Evolutionary conservation across 2,329 filamentous ascomycete genomes (phyloP), one percentile per base, ranked within the genome.

Genomic region (Ophiostoma sp.): DNA sequence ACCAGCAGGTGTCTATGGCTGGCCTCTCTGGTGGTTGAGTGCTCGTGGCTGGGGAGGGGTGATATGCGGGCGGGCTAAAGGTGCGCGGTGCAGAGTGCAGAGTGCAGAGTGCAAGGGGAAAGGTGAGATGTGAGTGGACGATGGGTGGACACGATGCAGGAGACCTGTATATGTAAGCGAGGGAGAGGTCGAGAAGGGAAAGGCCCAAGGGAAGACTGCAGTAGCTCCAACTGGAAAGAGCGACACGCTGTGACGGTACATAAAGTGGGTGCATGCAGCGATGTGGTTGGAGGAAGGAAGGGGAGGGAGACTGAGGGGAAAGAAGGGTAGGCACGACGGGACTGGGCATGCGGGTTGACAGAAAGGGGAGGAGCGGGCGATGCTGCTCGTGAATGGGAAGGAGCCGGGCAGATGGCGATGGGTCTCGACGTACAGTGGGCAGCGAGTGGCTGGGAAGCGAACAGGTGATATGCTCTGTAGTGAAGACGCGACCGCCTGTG

Each of bases 161-260:
- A 65, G 41, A 27, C 27, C 40, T 45, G 58, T 65, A 52, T 67
- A 47, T 64, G 55, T 62, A 65, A 47, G 45, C 41, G 47, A 36
- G 16, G 12, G 47, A 47, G 62, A 18, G n/a, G 41, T 42, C 44
- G 42, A 58, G 18, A 47, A 18, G 38, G 44, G 18, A n/a, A 63
- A 47, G 42, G 55, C n/a, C 27, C 47, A 65, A 64, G 69, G 62
- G 65, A 36, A 47, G 63, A 65, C 63, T 71, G 70, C 70, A 71
- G 70, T 66, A 70, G 70, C 70, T 70, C 65, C 70, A 63, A 44
- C 42, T 42, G 14, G 58, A 27, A 18, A 42, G 40, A 66, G 68
- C 70, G 52, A 68, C 65, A 58, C 63, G 65, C 67, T 65, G 68
- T 62, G 58, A 62, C 49, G 49, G 55, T 38, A 38, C 55, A 60